Percentiles rank a stretch among this genome's conserved stretches.
phyloP scores from a whole-genome alignment of 164 flowering plant species.

The Umbellularia californica region DNA sequence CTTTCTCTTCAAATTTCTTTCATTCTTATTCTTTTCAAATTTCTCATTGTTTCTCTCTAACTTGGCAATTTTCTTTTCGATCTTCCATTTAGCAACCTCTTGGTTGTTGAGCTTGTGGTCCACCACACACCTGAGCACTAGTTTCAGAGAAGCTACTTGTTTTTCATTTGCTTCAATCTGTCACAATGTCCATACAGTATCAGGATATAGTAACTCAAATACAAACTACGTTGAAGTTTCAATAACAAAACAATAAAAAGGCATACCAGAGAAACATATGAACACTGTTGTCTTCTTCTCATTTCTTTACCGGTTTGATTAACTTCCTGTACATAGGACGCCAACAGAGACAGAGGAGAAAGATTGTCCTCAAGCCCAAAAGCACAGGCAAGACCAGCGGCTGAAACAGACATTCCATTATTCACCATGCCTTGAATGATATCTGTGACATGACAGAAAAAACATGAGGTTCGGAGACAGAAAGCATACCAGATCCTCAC shows the following conservation, averaged over 20 bases:
- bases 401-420: slow-evolving; percentile 34
- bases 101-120: slow-evolving; percentile 32
- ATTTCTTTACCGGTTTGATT: slow-evolving; percentile 26
- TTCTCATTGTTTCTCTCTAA: slow-evolving; percentile 37
- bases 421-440: slow-evolving; percentile 36
- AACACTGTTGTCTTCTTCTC: slow-evolving; percentile 24
- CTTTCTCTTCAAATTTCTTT: slow-evolving; percentile 29
- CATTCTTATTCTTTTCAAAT: slow-evolving; percentile 20
- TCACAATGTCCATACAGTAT: neutral
- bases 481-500: too few species aligned
- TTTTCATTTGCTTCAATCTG: slow-evolving; percentile 44
- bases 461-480: too few species aligned
- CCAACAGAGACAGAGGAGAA: slow-evolving; percentile 29
- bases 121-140: slow-evolving; percentile 34
- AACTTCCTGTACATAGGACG: slow-evolving; percentile 27
- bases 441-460: slow-evolving; percentile 22
- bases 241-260: neutral
- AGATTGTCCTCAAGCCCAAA: slow-evolving; percentile 47
- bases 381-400: slow-evolving; percentile 31
- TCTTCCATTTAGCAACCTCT: slow-evolving; percentile 29
- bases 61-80: slow-evolving; percentile 30
- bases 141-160: slow-evolving; percentile 37
- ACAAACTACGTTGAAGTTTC: neutral
- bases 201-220: slow-evolving; percentile 5
- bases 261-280: slow-evolving; percentile 28